A percentile compares a stretch with the other conserved stretches of the same genome.
Conservation (phyloP, 352 stramenopile species). For the Pythium scleroteichum region DNA sequence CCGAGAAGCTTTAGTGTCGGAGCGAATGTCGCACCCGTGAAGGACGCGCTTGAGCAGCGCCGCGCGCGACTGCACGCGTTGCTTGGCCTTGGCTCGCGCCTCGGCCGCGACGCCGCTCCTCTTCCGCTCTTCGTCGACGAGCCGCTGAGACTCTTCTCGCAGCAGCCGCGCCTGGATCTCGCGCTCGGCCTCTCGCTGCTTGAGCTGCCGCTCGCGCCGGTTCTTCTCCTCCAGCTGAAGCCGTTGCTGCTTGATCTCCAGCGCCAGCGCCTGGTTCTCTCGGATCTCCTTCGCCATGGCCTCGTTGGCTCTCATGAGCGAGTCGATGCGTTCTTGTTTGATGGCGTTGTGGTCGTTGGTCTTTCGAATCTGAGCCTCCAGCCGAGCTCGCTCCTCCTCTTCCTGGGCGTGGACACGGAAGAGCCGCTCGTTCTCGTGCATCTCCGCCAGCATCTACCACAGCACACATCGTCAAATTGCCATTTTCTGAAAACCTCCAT, state of each 20-base stretch:
- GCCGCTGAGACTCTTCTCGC: constrained; percentile 47
- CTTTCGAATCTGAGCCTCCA: constrained; percentile 21
- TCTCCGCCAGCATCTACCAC: constrained; percentile 20
- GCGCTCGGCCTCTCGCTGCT: constrained; percentile 53
- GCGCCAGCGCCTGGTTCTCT: constrained; percentile 39
- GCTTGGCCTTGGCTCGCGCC: constrained; percentile 45
- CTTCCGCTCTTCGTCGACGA: constrained; percentile 54
- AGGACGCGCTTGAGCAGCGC: constrained; percentile 38
- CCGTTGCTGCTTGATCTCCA: constrained; percentile 34
- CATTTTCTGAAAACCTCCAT: too few species aligned
- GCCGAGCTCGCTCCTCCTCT: constrained; percentile 14
- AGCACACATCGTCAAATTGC: too few species aligned
- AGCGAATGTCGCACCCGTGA: constrained; percentile 28
- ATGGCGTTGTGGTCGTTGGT: constrained; percentile 16
- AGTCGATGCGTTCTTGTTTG: constrained; percentile 13
- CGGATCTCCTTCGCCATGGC: constrained; percentile 29
- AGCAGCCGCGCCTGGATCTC: constrained; percentile 42
- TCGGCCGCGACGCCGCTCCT: constrained; percentile 44
- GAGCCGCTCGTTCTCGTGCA: constrained; percentile 13
- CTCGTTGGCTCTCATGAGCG: constrained; percentile 7
- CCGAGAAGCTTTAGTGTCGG: constrained; percentile 1
- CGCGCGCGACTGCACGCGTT: constrained; percentile 39
- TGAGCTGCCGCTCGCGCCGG: constrained; percentile 39
- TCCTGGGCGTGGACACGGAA: background rate
- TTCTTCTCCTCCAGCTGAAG: constrained; percentile 46